Evolutionary conservation across 495 filamentous ascomycete species (phyloP).

Genomic region (Tuber melanosporum): DNA sequence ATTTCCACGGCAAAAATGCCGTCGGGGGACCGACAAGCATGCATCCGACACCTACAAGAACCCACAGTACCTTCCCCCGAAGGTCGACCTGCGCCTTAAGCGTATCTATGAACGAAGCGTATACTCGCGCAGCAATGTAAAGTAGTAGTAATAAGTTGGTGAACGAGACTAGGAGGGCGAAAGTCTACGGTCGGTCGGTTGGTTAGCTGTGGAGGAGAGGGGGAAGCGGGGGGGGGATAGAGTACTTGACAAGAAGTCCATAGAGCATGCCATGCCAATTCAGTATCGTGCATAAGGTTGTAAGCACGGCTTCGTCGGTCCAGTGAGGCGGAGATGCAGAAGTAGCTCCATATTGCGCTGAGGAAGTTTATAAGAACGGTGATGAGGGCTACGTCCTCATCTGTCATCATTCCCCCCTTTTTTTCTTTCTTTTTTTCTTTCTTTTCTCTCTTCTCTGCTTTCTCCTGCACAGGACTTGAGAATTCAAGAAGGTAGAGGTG

Average conservation of each 20-base stretch:
- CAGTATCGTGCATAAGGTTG: conserved; percentile 32
- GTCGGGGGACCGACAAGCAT: conserved; percentile 22
- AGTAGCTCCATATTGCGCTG: conserved; percentile 40
- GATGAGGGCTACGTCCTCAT: conserved; percentile 35
- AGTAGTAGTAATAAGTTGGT: conserved; percentile 28
- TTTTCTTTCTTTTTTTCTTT: not conserved
- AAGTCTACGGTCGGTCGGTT: conserved; percentile 21
- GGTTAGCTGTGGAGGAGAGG: not conserved
- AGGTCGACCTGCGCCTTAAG: conserved; percentile 12
- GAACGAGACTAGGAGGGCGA: conserved; percentile 35
- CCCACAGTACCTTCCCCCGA: conserved; percentile 14
- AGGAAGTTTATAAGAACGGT: conserved; percentile 34
- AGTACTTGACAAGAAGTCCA: conserved; percentile 38
- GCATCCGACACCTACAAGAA: conserved; percentile 12
- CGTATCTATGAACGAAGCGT: conserved; percentile 19
- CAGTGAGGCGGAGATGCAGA: conserved; percentile 36
- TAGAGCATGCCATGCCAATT: conserved; percentile 36
- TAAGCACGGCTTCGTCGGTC: conserved; percentile 28
- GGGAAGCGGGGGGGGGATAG: not conserved
- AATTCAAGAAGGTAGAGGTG: not conserved
- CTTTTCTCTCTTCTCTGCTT: not conserved
- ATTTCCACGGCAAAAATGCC: conserved; percentile 36
- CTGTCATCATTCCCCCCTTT: conserved; percentile 5
- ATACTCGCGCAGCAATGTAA: conserved; percentile 26
- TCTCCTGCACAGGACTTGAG: not conserved